Evolutionary conservation across 73 alveolate species (phyloP), one percentile per base, ranked within the genome.

Genomic region (Symbiodinium pilosum): DNA sequence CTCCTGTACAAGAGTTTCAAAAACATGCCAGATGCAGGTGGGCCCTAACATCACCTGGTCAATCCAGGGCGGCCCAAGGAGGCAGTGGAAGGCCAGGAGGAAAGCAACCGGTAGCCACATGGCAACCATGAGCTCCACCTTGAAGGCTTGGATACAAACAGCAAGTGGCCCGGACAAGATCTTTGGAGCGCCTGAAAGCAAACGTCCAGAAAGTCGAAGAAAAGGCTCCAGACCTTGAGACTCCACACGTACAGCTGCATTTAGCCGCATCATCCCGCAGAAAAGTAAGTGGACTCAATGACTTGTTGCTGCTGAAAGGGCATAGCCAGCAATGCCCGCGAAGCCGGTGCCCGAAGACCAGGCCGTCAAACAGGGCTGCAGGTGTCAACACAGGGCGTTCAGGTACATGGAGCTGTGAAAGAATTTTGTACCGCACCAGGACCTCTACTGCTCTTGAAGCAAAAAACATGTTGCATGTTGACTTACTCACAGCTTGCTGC

Each of bases 321-420:
- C 93, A 30, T 26, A 26, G 71, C 95, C 96, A 36, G 96, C 96
- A 38, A 91, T 91, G 81, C 96, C 96, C 14, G 96, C 96, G 52
- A 91, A 91, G 96, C 96, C 96, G 40, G 96, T 91, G 87, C 96
- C 96, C 9, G 96, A 91, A 43, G 88, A 68, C 96, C 96, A 91
- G 5, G 96, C 96, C 20, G 96, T 85, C 39, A 91, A 51, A 85
- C 96, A 91, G 30, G 88, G 41, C 96, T 91, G 88, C n/a, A n/a
- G n/a, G n/a, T n/a, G n/a, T n/a, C n/a, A n/a, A 85, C 68, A 24
- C 40, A 47, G 59, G 59, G 59, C 21, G 59, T 14, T 47, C 59
- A 47, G 59, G 14, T n/a, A n/a, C n/a, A n/a, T n/a, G n/a, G n/a
- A n/a, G n/a, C n/a, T n/a, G n/a, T n/a, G n/a, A n/a, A n/a, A n/a